phyloP scores from a whole-genome alignment of 2,329 filamentous ascomycete species.

The Curvularia sp. region DNA sequence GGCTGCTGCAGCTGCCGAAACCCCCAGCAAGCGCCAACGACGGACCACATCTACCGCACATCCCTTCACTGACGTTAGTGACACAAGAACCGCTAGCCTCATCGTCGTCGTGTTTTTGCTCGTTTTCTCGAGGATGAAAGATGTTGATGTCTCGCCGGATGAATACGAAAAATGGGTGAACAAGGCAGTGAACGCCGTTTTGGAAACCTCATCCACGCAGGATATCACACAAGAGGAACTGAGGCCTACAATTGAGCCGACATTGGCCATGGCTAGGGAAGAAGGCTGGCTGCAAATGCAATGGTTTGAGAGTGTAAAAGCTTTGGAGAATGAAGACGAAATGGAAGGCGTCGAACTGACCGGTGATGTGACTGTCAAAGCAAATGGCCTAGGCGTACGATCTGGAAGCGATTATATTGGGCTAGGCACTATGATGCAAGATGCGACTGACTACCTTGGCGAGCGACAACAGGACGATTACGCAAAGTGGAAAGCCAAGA shows the following conservation, averaged over 20 bases:
- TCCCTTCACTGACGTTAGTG: conserved; percentile 21
- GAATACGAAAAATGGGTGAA: conserved; percentile 43
- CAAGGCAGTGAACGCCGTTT: conserved; percentile 59
- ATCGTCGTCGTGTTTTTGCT: conserved; percentile 68
- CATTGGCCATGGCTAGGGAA: conserved; percentile 44
- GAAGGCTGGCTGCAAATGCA: conserved; percentile 59
- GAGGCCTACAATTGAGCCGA: conserved; percentile 42
- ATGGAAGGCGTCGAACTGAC: conserved; percentile 39
- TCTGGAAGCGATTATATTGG: conserved; percentile 55
- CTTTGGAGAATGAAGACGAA: conserved; percentile 31
- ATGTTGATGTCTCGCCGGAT: conserved; percentile 40
- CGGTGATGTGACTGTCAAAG: conserved; percentile 34
- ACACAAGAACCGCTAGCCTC: conserved; percentile 52
- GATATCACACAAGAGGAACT: conserved; percentile 57
- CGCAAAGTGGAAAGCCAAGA: conserved; percentile 66
- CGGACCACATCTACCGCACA: conserved; percentile 37
- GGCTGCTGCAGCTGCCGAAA: conserved; percentile 40
- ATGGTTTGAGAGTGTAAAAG: conserved; percentile 63
- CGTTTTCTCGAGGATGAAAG: conserved; percentile 58
- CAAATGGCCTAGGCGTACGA: conserved; percentile 52
- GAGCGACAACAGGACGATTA: conserved; percentile 68
- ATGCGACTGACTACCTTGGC: conserved; percentile 74
- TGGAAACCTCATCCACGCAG: conserved; percentile 58
- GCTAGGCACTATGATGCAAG: conserved; percentile 74
- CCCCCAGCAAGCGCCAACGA: conserved; percentile 58